Evolutionary conservation across 768 basidiomycete species (phyloP), one percentile per base, ranked within the genome.

Genomic region (Saitozyma sp.): DNA sequence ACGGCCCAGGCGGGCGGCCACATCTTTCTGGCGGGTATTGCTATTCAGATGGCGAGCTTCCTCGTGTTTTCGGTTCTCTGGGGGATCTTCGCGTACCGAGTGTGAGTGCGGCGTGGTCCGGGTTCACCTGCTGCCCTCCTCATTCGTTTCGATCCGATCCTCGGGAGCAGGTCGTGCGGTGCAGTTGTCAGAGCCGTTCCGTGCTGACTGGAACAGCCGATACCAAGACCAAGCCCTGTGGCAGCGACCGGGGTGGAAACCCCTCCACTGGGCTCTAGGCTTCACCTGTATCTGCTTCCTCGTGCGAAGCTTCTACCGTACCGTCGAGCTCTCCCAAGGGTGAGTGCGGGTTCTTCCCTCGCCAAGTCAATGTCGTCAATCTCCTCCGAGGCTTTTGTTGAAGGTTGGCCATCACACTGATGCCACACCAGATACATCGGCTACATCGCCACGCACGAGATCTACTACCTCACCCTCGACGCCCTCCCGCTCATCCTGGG

Each of bases 11-110:
- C 69, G 8, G 78, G 78, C 8, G 69, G 66, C 37, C 68, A 74
- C 51, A 73, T 79, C 58, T 79, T 79, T 66, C 62, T 79, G 54
- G 78, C 78, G 10, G 78, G 78, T 67, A 75, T 79, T 54, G 75
- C 71, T 20, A 64, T 73, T 2, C 78, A 79, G 53, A 64, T 78
- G 61, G 77, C 66, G 11, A 71, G 68, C 43, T 79, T 79, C 59
- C 56, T 68, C 43, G 50, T 77, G 41, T 79, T 79, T 62, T 72
- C 68, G 16, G 49, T 38, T 2, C 63, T 78, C 50, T 78, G 73
- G 70, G 60, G 59, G 13, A 41, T 74, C 45, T 79, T 78, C 49
- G 68, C 65, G 16, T 62, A 59, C 48, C 49, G 76, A 58, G 69
- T 71, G 74, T 76, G 56, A 72, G 77, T 75, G 20, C 13, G 9